Evolutionary conservation across 306 rosid species (phyloP).

Genomic region (Cucumis sativus): Cucumber_9930_V3 NC_026657.2:38118501-38119000

Average conservation of each 20-base stretch:
- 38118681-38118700: not conserved
- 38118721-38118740: not conserved
- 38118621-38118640: not conserved
- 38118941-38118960: not conserved
- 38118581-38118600: conserved; percentile 13
- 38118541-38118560: conserved; percentile 30
- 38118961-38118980: not conserved
- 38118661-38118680: not conserved
- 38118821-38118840: not conserved
- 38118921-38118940: conserved; percentile 11
- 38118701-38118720: not conserved
- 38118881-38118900: not conserved
- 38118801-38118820: not conserved
- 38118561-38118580: conserved; percentile 7
- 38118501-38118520: conserved; percentile 20
- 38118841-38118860: not conserved
- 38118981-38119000: not conserved
- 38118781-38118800: not conserved
- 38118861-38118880: not conserved
- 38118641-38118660: not conserved
- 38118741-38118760: not conserved
- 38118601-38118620: not conserved
- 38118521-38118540: conserved; percentile 52
- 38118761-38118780: not conserved
- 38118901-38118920: not conserved